Conservation (phyloP, 2,329 filamentous ascomycete genomes). For the Chaetomium globosum region DNA sequence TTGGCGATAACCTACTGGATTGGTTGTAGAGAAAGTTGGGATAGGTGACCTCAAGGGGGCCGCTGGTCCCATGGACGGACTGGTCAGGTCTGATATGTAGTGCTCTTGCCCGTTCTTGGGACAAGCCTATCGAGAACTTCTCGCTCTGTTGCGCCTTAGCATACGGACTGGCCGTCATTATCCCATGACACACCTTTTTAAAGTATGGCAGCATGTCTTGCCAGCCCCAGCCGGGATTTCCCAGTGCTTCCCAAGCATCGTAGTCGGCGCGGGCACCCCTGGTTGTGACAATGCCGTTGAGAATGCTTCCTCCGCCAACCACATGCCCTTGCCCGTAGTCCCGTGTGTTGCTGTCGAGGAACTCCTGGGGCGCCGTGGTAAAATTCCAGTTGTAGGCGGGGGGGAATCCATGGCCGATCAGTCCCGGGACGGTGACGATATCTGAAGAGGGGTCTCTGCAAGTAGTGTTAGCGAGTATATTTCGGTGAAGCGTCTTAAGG, state of each 20-base stretch:
- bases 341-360: constrained; percentile 43
- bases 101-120: constrained; percentile 32
- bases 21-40: constrained; percentile 47
- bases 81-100: constrained; percentile 39
- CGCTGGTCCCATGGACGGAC: constrained; percentile 42
- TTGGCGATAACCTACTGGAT: constrained; percentile 40
- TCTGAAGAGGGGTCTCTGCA: constrained; percentile 23
- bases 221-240: constrained; percentile 32
- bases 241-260: constrained; percentile 29
- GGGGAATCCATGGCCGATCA: constrained; percentile 30
- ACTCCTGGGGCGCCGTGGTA: constrained; percentile 40
- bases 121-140: constrained; percentile 41
- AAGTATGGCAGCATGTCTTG: constrained; percentile 29
- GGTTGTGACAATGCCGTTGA: constrained; percentile 32
- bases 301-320: constrained; percentile 42
- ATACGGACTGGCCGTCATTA: constrained; percentile 36
- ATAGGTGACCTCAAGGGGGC: constrained; percentile 46
- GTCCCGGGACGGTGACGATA: constrained; percentile 28
- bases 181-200: constrained; percentile 25
- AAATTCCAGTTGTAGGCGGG: constrained; percentile 37
- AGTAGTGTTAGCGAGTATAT: background rate
- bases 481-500: no score
- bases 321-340: constrained; percentile 44
- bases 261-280: constrained; percentile 29
- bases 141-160: constrained; percentile 42